Base-by-base conservation (phyloP, 257 asterid species). In the Solanum lycopersicoides region DNA sequence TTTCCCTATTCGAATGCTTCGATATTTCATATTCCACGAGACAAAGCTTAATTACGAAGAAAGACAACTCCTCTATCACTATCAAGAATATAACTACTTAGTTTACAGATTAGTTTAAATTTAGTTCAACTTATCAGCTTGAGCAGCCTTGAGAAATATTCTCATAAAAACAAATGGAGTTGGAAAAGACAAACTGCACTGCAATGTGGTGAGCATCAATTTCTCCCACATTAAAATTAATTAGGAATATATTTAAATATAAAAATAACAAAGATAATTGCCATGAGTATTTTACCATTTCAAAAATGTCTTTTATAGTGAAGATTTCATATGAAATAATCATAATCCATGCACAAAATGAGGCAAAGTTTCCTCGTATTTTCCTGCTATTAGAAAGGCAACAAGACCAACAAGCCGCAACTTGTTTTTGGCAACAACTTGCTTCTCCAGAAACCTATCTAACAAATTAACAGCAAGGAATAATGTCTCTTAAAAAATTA, bases 341-440 rank as follows among this genome's bases (percentile, higher is more conserved):
- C 15, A 97, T 88, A 97, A 82, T 87, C 95, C 99, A 85, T 95
- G 96, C 21, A 97, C 99, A 8, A 93, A 91, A 0, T 96, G 99
- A 23, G 94, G 98, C 3, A 95, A 92, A 72, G 92, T 95, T 63
- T 95, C 98, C 89, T 97, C 99, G 16, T 97, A 97, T 88, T 97
- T 97, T 95, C 98, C 93, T 9, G 99, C 98, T 25, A 95, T 88
- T 45, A 95, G 97, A 98, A 95, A 86, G 3, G 98, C 98, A 12
- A 94, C 98, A 34, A 97, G 85, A 15, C 98, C 98, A 20, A 97
- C 98, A 4, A 97, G 96, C 93, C 95, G 99, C 90, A 97, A 88
- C 88, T 94, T 95, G 88, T 93, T 93, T 88, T 98, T 89, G 14
- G 87, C 97, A n/a, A 97, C 93, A 7, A 93, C 82, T 91, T 97